Conservation (phyloP, 306 rosid species). For the Castanea mollissima region DNA sequence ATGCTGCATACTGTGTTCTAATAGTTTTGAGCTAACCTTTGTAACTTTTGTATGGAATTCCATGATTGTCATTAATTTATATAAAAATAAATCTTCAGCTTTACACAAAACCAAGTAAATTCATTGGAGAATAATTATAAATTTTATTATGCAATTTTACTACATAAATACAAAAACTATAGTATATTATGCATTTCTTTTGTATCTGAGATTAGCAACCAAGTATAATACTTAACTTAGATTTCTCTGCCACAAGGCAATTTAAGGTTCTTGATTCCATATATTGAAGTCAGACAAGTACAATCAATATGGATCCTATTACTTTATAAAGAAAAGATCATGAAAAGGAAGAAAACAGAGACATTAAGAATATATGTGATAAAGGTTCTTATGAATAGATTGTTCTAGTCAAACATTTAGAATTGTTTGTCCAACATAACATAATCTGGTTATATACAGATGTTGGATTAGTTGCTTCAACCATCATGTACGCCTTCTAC, state of each 20-base stretch:
- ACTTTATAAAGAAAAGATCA: neutral
- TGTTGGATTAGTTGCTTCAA: constrained; percentile 68
- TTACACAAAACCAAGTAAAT: neutral
- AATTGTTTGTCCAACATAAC: neutral
- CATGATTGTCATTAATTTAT: neutral
- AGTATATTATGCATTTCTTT: neutral
- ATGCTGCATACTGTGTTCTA: neutral
- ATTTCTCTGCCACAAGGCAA: neutral
- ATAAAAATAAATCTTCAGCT: neutral
- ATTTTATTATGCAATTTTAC: neutral
- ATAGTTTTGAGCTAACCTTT: neutral
- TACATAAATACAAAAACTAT: neutral
- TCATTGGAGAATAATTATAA: neutral
- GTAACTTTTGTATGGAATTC: neutral
- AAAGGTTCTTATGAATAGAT: neutral
- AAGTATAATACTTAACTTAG: neutral
- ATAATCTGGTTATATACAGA: constrained; percentile 42
- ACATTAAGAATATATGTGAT: neutral
- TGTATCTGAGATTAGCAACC: neutral
- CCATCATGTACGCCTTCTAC: constrained; percentile 79
- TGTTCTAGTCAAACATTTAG: neutral
- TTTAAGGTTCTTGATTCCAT: neutral
- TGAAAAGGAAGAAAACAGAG: neutral
- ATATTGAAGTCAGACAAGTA: neutral
- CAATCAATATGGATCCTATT: neutral